Evolutionary conservation across 495 filamentous ascomycete species (phyloP).

Genomic region (Penicillium mononematosum): DNA sequence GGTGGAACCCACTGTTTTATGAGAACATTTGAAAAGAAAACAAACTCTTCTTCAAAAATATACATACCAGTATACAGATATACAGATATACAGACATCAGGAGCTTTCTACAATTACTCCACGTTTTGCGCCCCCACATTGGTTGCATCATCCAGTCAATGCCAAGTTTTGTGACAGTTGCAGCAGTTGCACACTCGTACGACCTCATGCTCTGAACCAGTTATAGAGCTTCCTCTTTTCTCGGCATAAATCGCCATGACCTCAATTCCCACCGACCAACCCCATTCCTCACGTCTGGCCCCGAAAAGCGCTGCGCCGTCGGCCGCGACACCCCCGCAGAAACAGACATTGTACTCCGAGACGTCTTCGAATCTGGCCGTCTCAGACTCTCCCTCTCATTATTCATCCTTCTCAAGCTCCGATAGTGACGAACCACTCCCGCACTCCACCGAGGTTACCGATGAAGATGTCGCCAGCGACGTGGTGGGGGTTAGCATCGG

Average conservation of each 20-base stretch:
- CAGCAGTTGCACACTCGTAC: slow-evolving; percentile 14
- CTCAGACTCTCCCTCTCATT: slow-evolving; percentile 27
- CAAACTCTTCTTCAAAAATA: background rate
- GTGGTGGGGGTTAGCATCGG: slow-evolving; percentile 79
- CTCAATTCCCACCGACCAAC: slow-evolving; percentile 13
- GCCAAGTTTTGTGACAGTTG: slow-evolving; percentile 5
- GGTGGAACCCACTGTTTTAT: slow-evolving; percentile 32
- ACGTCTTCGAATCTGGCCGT: slow-evolving; percentile 22
- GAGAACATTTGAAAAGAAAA: background rate
- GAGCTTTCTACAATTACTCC: background rate
- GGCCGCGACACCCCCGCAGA: background rate
- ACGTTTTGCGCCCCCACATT: slow-evolving; percentile 1
- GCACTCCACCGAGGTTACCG: slow-evolving; percentile 20
- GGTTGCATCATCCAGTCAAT: slow-evolving; percentile 7
- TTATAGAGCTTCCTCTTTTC: background rate
- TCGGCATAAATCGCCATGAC: slow-evolving; percentile 8
- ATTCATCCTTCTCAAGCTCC: slow-evolving; percentile 36
- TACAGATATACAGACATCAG: background rate
- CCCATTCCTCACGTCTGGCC: slow-evolving; percentile 4
- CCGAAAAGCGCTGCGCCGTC: slow-evolving; percentile 6
- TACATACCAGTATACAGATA: background rate
- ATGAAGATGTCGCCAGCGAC: slow-evolving; percentile 52
- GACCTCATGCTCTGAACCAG: background rate
- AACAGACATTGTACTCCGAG: slow-evolving; percentile 21
- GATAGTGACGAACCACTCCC: slow-evolving; percentile 37